A percentile compares a stretch with the other conserved stretches of the same genome.
Conservation (phyloP, 352 stramenopile genomes). For the Saprolegnia diclina region DNA sequence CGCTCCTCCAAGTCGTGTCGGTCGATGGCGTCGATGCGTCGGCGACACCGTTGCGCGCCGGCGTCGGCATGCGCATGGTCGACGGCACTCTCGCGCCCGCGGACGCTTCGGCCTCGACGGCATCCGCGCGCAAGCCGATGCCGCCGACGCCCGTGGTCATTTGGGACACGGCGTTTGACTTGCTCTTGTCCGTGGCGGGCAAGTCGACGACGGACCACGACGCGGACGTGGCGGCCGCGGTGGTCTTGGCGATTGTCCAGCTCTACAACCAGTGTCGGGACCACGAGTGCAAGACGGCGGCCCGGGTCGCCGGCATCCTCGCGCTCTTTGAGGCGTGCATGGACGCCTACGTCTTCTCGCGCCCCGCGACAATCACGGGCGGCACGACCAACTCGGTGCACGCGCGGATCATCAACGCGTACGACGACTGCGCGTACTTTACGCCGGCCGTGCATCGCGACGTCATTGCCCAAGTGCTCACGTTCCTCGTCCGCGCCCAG, state of each 20-base stretch:
- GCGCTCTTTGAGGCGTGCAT: constrained; percentile 57
- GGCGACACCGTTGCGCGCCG: constrained; percentile 64
- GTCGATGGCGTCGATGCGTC: constrained; percentile 65
- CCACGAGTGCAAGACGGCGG: constrained; percentile 60
- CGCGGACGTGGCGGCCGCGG: constrained; percentile 68
- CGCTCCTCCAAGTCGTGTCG: constrained; percentile 75
- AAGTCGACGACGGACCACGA: constrained; percentile 56
- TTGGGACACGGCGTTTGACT: constrained; percentile 61
- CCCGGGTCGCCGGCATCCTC: constrained; percentile 57
- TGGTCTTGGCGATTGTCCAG: constrained; percentile 68
- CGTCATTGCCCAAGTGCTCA: constrained; percentile 60
- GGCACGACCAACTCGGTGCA: constrained; percentile 79
- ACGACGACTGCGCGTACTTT: constrained; percentile 77
- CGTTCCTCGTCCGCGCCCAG: constrained; percentile 46
- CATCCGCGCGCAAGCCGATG: constrained; percentile 6
- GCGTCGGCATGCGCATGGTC: constrained; percentile 86
- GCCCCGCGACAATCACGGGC: constrained; percentile 41
- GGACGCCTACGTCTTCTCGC: constrained; percentile 55
- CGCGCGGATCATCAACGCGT: constrained; percentile 74
- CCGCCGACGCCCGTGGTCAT: constrained; percentile 31
- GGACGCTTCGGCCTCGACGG: constrained; percentile 27
- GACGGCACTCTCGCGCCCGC: constrained; percentile 63
- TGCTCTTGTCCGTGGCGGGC: constrained; percentile 41
- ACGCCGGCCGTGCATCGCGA: constrained; percentile 61
- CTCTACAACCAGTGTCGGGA: constrained; percentile 71